Evolutionary conservation across 129 eudicot species (phyloP).

Genomic region (Lactuca sativa): DNA sequence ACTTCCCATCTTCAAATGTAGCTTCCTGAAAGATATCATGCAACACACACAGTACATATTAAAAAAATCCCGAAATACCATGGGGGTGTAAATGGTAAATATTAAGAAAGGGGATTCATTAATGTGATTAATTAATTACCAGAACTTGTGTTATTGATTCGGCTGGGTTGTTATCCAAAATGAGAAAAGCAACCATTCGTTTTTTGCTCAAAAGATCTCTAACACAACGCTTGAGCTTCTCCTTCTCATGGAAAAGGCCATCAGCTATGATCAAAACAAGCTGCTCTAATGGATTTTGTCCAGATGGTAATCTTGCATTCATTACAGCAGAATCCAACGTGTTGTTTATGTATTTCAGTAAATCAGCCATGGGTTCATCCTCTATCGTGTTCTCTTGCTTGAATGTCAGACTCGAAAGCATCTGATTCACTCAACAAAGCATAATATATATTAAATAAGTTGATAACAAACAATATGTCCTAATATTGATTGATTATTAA

Average conservation of each 20-base stretch:
- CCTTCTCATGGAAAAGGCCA: constrained; percentile 90
- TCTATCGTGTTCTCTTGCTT: constrained; percentile 87
- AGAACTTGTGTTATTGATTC: constrained; percentile 66
- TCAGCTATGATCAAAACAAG: constrained; percentile 94
- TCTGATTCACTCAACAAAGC: constrained; percentile 43
- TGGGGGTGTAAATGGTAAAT: no score
- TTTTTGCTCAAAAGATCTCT: constrained; percentile 71
- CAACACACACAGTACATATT: no score
- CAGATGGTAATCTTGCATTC: constrained; percentile 81
- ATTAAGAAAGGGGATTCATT: no score
- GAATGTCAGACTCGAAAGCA: constrained; percentile 91
- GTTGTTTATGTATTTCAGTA: constrained; percentile 66
- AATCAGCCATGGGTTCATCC: constrained; percentile 95
- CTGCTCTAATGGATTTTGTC: constrained; percentile 87
- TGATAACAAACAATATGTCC: not conserved
- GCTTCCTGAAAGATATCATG: no score
- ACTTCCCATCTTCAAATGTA: constrained; percentile 38
- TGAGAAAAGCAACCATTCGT: constrained; percentile 85
- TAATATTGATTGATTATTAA: not conserved
- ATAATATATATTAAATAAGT: not conserved
- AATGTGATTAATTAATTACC: no score
- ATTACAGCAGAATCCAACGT: constrained; percentile 72
- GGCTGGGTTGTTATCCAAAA: constrained; percentile 79
- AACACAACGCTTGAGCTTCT: constrained; percentile 70
- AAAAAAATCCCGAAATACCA: no score